Evolutionary conservation across 176 grass and related monocot genomes (phyloP), one percentile per base, ranked within the genome.

Genomic region (Elymus sibiricus): DNA sequence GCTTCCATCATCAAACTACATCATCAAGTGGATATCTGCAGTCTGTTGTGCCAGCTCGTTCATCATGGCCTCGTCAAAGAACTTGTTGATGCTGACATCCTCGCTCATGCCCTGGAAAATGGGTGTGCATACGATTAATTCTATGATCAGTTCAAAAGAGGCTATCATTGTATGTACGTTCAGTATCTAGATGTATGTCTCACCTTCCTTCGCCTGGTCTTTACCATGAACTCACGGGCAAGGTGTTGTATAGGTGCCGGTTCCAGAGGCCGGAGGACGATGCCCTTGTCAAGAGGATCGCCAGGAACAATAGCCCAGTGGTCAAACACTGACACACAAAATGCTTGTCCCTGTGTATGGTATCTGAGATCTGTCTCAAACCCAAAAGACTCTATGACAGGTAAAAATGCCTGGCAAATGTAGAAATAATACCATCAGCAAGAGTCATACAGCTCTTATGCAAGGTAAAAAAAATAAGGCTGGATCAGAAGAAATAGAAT

Each of bases 291-390:
- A 75, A 99, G 89, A 66, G 97, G 97, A 9, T 96, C 97, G 79
- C 94, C 97, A 71, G 97, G 97, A 87, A 99, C 97, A 75, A 99
- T 96, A 69, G 97, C 93, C 97, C 94, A 99, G 85, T 99, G 97
- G 84, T 99, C 97, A 68, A 99, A 99, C 47, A 93, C 90, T 19
- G 97, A 99, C 61, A 96, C 31, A 87, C 97, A 96, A 80, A 99
- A 99, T 64, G 97, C 97, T 87, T 99, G 97, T 9, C 97, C 97
- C 39, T 99, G 97, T 43, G 97, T 99, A 72, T 99, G 97, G 79
- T 99, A 99, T 68, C 94, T 87, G 70, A 99, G 90, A 77, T 96
- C 94, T 28, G 97, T 99, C 89, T 96, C 94, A 83, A 96, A 99
- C 76, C 97, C 97, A 96, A 99, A 99, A 16, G 97, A 96, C 83